These are phyloP conservation scores for Pouteria campechiana DNA, from an alignment of 179 eudicot genomes.

Conservation along the genomic window DNA sequence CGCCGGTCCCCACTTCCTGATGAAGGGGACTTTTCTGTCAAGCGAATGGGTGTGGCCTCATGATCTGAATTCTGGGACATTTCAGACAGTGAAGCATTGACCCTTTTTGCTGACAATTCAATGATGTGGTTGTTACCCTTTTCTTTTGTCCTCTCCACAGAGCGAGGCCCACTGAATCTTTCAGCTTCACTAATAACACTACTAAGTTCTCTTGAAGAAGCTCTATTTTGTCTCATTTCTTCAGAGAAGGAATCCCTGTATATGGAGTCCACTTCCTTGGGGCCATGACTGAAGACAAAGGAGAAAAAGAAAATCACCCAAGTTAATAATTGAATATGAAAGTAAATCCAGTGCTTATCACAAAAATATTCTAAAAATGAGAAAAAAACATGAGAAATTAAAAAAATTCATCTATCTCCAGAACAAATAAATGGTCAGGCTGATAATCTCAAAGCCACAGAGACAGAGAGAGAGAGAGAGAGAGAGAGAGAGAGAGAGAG, in stretches of 20 bases:
- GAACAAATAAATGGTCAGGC: too few relatives aligned
- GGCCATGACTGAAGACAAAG: background rate
- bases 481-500: background rate
- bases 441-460: too few relatives aligned
- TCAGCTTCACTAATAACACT: conserved; percentile 29
- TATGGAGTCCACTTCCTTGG: conserved; percentile 30
- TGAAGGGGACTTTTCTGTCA: conserved; percentile 61
- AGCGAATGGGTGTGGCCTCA: conserved; percentile 34
- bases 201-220: conserved; percentile 32
- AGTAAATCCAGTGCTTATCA: background rate
- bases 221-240: conserved; percentile 13
- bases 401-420: too few relatives aligned
- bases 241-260: conserved; percentile 27
- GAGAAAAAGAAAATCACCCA: background rate
- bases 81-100: too few relatives aligned
- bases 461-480: background rate
- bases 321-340: background rate
- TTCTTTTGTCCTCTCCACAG: conserved; percentile 40
- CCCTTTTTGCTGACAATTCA: conserved; percentile 49
- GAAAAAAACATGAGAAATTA: too few relatives aligned
- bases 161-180: conserved; percentile 30
- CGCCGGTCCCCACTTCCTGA: conserved; percentile 46
- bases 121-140: conserved; percentile 39
- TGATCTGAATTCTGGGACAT: conserved; percentile 22
- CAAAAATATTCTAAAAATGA: background rate